phyloP scores from a whole-genome alignment of 176 grass and related monocot genomes.

The Oryza longistaminata region DNA sequence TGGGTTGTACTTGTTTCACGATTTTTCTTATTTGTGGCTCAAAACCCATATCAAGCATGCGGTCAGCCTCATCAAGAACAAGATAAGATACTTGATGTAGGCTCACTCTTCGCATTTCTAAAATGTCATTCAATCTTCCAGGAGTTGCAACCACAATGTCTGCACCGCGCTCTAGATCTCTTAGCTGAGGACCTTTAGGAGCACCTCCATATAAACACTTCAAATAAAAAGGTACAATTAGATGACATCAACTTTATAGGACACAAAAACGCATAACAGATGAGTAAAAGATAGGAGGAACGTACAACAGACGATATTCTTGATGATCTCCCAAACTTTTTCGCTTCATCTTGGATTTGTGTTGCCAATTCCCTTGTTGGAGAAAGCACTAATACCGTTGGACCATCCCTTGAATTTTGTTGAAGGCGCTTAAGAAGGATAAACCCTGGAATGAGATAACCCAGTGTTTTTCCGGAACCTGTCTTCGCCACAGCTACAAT shows the following conservation, averaged over 20 bases:
- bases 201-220: constrained; percentile 94
- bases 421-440: constrained; percentile 62
- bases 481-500: constrained; percentile 93
- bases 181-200: constrained; percentile 83
- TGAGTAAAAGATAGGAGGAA: constrained; percentile 15
- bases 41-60: constrained; percentile 98
- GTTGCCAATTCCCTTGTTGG: constrained; percentile 93
- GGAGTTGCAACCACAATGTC: constrained; percentile 91
- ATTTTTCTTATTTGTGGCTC: constrained; percentile 97
- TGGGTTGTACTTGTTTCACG: constrained; percentile 62
- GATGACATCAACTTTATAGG: not conserved
- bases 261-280: not conserved
- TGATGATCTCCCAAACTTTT: constrained; percentile 89
- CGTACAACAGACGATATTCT: constrained; percentile 79
- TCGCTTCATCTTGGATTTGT: constrained; percentile 93
- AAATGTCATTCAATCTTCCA: constrained; percentile 87
- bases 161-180: constrained; percentile 66
- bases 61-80: constrained; percentile 91
- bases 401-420: constrained; percentile 72
- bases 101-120: constrained; percentile 76
- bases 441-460: constrained; percentile 91
- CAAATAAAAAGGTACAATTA: not conserved
- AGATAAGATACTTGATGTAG: constrained; percentile 75
- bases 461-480: constrained; percentile 94
- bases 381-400: constrained; percentile 76